phyloP scores from a whole-genome alignment of 495 filamentous ascomycete species.

The Penicillium antarcticum region DNA sequence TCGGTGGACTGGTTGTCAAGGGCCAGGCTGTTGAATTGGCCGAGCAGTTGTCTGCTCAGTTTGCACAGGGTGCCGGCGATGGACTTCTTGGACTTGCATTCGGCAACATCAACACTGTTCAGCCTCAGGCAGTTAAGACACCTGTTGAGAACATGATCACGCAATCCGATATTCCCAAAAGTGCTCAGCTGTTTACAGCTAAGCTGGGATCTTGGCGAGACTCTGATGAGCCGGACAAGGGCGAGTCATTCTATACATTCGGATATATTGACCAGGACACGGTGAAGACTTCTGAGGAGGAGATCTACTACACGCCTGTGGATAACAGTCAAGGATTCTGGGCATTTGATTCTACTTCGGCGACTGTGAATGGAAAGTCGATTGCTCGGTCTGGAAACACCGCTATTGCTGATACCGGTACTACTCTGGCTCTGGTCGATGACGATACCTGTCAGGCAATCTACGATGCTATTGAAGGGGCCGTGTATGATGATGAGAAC shows the following conservation, averaged over 20 bases:
- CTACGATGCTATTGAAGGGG: conserved; percentile 68
- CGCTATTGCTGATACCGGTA: conserved; percentile 80
- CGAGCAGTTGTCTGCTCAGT: conserved; percentile 58
- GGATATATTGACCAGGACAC: conserved; percentile 70
- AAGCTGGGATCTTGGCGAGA: conserved; percentile 66
- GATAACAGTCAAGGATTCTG: conserved; percentile 73
- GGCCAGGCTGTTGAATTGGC: conserved; percentile 70
- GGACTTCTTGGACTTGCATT: conserved; percentile 74
- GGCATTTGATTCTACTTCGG: conserved; percentile 61
- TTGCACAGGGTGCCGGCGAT: conserved; percentile 58
- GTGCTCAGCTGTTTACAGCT: conserved; percentile 67
- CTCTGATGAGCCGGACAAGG: conserved; percentile 48
- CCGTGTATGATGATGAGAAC: conserved; percentile 56
- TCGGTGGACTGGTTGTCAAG: conserved; percentile 68
- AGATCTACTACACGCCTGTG: conserved; percentile 61
- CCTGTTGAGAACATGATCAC: conserved; percentile 75
- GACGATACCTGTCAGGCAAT: conserved; percentile 64
- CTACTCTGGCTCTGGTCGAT: conserved; percentile 67
- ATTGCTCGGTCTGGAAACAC: conserved; percentile 59
- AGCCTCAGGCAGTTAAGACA: conserved; percentile 56
- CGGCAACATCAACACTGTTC: conserved; percentile 67
- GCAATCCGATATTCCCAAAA: conserved; percentile 60
- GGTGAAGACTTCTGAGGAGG: conserved; percentile 50
- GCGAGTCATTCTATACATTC: conserved; percentile 74
- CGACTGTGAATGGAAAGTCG: conserved; percentile 57